Evolutionary conservation across 306 rosid genomes (phyloP).

Genomic region (Prunus padus): DNA sequence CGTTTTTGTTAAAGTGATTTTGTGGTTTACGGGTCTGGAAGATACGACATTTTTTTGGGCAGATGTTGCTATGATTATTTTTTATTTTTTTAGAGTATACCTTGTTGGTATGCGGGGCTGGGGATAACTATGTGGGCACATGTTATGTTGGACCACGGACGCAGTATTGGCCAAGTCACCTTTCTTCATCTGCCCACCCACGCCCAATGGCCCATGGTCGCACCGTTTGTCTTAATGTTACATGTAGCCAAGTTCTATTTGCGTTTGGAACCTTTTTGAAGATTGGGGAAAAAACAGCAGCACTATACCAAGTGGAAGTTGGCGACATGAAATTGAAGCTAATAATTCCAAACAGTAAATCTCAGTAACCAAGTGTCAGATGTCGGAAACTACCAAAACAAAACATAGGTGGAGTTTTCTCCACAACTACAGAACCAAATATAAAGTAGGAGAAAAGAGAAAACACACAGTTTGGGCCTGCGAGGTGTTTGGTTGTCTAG

Average conservation of each 20-base stretch:
- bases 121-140: not conserved
- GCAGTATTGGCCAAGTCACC: not conserved
- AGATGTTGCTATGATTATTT: no score
- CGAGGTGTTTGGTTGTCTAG: no score
- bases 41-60: not conserved
- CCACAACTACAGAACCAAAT: no score
- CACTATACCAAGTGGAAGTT: no score
- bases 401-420: no score
- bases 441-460: no score
- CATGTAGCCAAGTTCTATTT: not conserved
- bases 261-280: no score
- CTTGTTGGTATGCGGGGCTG: conserved; percentile 6
- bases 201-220: not conserved
- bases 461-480: no score
- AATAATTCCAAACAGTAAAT: not conserved
- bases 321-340: not conserved
- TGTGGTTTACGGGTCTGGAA: no score
- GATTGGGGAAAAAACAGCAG: no score
- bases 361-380: not conserved
- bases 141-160: not conserved
- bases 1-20: no score
- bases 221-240: not conserved
- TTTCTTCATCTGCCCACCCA: conserved; percentile 6
- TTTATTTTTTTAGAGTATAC: not conserved
- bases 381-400: not conserved